A percentile compares a stretch with the other conserved stretches of the same genome.
Conservation (phyloP, 2,329 filamentous ascomycete genomes). For the Exserohilum turcica region DNA sequence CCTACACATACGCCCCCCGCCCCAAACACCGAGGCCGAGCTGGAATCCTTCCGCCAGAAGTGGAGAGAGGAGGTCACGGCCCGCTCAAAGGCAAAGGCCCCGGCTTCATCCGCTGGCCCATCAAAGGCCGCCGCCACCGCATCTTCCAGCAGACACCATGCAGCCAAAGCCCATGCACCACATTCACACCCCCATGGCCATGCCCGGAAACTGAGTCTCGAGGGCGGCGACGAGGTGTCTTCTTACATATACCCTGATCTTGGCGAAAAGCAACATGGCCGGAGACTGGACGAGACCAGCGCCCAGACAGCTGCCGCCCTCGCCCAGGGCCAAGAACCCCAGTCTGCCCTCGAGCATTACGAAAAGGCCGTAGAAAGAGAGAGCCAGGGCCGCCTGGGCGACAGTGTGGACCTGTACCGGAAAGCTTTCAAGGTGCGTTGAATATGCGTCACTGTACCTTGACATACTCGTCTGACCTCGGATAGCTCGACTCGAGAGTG, state of each 20-base stretch:
- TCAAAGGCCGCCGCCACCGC: conserved; percentile 19
- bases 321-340: conserved; percentile 57
- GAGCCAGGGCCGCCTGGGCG: conserved; percentile 79
- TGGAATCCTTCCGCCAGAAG: conserved; percentile 83
- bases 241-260: conserved; percentile 53
- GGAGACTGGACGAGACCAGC: conserved; percentile 52
- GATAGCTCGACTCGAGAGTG: conserved; percentile 78
- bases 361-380: conserved; percentile 91
- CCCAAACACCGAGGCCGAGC: conserved; percentile 63
- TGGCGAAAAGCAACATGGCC: conserved; percentile 52
- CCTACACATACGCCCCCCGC: conserved; percentile 28
- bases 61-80: conserved; percentile 81
- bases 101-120: conserved; percentile 14
- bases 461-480: conserved; percentile 10
- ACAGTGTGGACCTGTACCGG: conserved; percentile 85
- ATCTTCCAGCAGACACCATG: conserved; percentile 29
- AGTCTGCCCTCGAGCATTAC: conserved; percentile 87
- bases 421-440: conserved; percentile 79
- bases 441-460: not conserved
- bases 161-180: conserved; percentile 32
- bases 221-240: conserved; percentile 49
- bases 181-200: conserved; percentile 29
- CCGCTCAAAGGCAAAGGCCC: conserved; percentile 49
- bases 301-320: conserved; percentile 38
- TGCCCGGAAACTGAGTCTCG: conserved; percentile 32